Percentiles rank a stretch among this genome's conserved stretches.
Evolutionary conservation across 495 filamentous ascomycete genomes (phyloP).

Genomic region (Achaetomiella virescens): DNA sequence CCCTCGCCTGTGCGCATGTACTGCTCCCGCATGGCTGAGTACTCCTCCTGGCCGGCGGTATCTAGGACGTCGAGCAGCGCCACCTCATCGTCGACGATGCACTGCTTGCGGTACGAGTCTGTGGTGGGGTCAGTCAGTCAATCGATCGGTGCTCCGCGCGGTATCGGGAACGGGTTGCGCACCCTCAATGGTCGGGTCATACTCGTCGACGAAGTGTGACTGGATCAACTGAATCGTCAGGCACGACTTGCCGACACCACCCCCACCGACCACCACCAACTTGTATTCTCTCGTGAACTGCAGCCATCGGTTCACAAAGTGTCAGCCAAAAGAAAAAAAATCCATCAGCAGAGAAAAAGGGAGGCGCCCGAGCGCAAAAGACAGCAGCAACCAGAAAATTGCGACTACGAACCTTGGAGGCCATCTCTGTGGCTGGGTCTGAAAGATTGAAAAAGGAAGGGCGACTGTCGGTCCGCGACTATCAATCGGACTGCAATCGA

Average conservation of each 20-base stretch:
- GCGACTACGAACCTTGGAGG: slow-evolving; percentile 13
- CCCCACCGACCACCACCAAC: slow-evolving; percentile 93
- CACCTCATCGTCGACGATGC: slow-evolving; percentile 95
- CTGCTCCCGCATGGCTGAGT: slow-evolving; percentile 98
- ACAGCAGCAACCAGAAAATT: too few species aligned
- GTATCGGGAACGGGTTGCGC: slow-evolving; percentile 24
- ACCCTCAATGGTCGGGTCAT: slow-evolving; percentile 99
- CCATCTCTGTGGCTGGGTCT: slow-evolving; percentile 13
- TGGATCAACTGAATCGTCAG: slow-evolving; percentile 99
- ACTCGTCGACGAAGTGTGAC: slow-evolving; percentile 98
- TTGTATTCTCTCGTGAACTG: slow-evolving; percentile 99
- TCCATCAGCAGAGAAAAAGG: background rate
- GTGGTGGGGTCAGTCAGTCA: slow-evolving; percentile 15
- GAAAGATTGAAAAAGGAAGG: background rate
- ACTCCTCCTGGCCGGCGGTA: slow-evolving; percentile 97
- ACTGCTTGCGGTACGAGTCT: slow-evolving; percentile 99
- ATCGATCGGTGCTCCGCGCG: background rate
- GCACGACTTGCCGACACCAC: slow-evolving; percentile 98
- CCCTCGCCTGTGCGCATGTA: slow-evolving; percentile 99
- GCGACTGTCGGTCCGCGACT: slow-evolving; percentile 1
- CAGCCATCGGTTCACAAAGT: background rate
- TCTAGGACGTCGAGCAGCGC: slow-evolving; percentile 96
- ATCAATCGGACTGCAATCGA: slow-evolving; percentile 2
- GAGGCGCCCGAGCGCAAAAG: background rate
- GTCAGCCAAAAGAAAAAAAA: slow-evolving; percentile 11